These are phyloP conservation scores for Aspergillus sclerotioniger DNA, from an alignment of 495 filamentous ascomycete genomes.

Conservation along the genomic window DNA sequence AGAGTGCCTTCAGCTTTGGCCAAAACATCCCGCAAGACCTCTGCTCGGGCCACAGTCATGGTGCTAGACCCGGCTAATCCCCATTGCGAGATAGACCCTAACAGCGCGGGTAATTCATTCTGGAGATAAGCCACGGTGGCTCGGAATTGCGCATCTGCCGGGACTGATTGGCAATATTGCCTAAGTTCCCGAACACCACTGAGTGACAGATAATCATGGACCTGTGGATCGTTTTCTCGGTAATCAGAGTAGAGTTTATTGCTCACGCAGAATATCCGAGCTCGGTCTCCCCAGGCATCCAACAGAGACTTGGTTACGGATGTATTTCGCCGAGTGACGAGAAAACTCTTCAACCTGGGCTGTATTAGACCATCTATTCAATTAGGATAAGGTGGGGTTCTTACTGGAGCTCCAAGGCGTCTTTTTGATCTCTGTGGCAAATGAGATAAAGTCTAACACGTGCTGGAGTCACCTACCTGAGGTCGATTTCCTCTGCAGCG, in stretches of 20 bases:
- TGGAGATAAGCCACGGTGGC: conserved; percentile 21
- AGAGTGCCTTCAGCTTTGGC: conserved; percentile 10
- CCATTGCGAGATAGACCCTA: conserved; percentile 29
- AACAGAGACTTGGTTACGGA: conserved; percentile 2
- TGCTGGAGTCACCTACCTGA: background rate
- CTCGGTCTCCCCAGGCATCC: background rate
- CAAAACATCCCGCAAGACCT: conserved; percentile 12
- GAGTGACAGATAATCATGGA: conserved; percentile 24
- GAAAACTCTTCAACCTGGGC: conserved; percentile 15
- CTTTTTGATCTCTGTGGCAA: conserved; percentile 15
- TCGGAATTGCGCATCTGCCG: conserved; percentile 26
- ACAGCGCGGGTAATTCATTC: conserved; percentile 20
- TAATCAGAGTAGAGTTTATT: conserved; percentile 28
- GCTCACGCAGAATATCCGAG: conserved; percentile 34
- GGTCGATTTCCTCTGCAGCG: conserved; percentile 1
- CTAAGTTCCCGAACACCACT: conserved; percentile 31
- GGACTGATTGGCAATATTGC: conserved; percentile 30
- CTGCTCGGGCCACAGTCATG: conserved; percentile 14
- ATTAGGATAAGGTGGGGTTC: background rate
- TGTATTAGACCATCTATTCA: no score
- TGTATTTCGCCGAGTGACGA: conserved; percentile 19
- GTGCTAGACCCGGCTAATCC: conserved; percentile 13
- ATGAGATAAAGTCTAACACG: background rate
- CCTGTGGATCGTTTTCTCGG: conserved; percentile 2
- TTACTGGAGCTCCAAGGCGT: conserved; percentile 15